phyloP scores from a whole-genome alignment of 495 filamentous ascomycete genomes.

The Daldinia grandis region DNA sequence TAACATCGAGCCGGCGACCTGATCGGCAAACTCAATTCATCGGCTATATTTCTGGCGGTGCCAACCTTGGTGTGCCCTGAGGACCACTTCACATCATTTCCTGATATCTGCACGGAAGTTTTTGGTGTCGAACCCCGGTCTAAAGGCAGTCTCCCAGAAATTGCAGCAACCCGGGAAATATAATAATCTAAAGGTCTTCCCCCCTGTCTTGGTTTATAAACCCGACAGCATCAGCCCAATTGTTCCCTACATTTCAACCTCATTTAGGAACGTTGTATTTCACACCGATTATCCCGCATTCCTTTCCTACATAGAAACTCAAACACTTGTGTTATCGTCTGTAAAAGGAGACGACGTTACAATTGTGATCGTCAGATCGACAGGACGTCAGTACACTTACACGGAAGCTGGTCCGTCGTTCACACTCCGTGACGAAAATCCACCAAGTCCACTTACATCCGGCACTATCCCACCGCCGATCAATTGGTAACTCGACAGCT shows the following conservation, averaged over 20 bases:
- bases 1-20: conserved; percentile 11
- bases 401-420: conserved; percentile 22
- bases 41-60: conserved; percentile 36
- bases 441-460: conserved; percentile 33
- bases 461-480: conserved; percentile 22
- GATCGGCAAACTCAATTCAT: conserved; percentile 36
- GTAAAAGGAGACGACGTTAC: conserved; percentile 30
- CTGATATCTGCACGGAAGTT: conserved; percentile 30
- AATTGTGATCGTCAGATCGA: conserved; percentile 47
- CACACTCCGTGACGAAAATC: conserved; percentile 30
- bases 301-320: conserved; percentile 3
- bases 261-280: conserved; percentile 26
- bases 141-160: conserved; percentile 11
- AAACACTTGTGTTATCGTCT: conserved; percentile 3
- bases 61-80: conserved; percentile 18
- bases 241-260: conserved; percentile 13
- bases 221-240: conserved; percentile 14
- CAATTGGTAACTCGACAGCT: conserved; percentile 9
- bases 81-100: conserved; percentile 31
- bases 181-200: conserved; percentile 27
- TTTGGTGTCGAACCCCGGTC: conserved; percentile 13
- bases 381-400: conserved; percentile 28
- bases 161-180: conserved; percentile 34
- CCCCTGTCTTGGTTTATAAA: conserved; percentile 27
- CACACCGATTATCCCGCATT: conserved; percentile 23